phyloP scores from a whole-genome alignment of 2,329 filamentous ascomycete genomes.

The Paecilomyces sp. region DNA sequence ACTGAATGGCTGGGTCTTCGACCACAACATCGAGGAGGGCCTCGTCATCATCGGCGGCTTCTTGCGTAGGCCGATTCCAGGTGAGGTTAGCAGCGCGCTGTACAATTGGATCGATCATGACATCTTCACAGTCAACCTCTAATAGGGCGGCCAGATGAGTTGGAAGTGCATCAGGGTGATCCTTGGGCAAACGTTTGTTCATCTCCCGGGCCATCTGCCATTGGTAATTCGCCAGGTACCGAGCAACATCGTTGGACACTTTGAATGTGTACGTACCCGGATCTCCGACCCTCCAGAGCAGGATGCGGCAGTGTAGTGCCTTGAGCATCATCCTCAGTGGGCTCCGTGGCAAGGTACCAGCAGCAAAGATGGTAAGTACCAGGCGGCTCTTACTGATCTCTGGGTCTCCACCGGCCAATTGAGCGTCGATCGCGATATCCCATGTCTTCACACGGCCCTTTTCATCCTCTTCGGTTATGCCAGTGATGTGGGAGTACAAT shows the following conservation, averaged over 20 bases:
- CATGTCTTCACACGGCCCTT: slow-evolving; percentile 81
- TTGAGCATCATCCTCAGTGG: slow-evolving; percentile 83
- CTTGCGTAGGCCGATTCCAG: slow-evolving; percentile 71
- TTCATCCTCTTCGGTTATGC: slow-evolving; percentile 77
- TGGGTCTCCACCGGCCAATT: slow-evolving; percentile 81
- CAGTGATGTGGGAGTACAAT: slow-evolving; percentile 71
- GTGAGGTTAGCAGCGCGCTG: slow-evolving; percentile 85
- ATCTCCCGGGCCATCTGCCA: slow-evolving; percentile 76
- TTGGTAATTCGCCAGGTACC: slow-evolving; percentile 64
- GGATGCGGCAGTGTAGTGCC: slow-evolving; percentile 80
- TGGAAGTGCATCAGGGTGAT: slow-evolving; percentile 61
- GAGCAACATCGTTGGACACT: slow-evolving; percentile 61
- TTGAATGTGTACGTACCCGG: slow-evolving; percentile 58
- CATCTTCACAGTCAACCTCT: slow-evolving; percentile 71
- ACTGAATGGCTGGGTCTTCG: slow-evolving; percentile 76
- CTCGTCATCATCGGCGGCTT: slow-evolving; percentile 56
- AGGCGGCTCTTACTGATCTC: slow-evolving; percentile 85
- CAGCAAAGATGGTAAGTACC: slow-evolving; percentile 78
- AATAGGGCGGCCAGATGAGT: slow-evolving; percentile 70
- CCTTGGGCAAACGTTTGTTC: slow-evolving; percentile 37
- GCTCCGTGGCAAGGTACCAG: slow-evolving; percentile 76
- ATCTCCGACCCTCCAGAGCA: slow-evolving; percentile 71
- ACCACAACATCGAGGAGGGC: slow-evolving; percentile 76
- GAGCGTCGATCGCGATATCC: slow-evolving; percentile 87
- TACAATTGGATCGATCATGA: slow-evolving; percentile 68